Evolutionary conservation across 208 protist species (phyloP).

Genomic region (Naegleria gruberi): DNA sequence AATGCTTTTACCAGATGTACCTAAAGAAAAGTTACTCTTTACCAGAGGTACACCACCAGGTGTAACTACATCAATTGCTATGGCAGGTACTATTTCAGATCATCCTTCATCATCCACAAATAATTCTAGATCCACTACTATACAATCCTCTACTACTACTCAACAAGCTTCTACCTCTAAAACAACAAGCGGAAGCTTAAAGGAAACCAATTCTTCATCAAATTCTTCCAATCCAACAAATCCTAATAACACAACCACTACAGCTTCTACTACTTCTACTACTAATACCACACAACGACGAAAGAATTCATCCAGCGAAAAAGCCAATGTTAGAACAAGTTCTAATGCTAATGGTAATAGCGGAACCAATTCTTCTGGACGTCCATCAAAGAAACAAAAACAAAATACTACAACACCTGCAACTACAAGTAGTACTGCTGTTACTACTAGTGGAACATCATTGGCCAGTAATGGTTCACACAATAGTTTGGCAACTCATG

Average conservation of each 20-base stretch:
- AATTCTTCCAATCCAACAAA: too few species aligned
- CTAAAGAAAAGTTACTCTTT: background rate
- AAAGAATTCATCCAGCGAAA: background rate
- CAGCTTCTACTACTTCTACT: too few species aligned
- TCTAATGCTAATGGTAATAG: constrained; percentile 32
- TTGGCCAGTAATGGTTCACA: background rate
- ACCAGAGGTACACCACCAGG: background rate
- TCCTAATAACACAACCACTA: too few species aligned
- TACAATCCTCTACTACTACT: too few species aligned
- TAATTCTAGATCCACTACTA: too few species aligned
- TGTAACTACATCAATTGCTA: too few species aligned
- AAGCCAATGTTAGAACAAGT: background rate
- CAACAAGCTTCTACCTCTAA: too few species aligned
- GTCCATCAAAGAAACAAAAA: constrained; percentile 16
- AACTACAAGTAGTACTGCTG: background rate
- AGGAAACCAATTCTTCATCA: too few species aligned
- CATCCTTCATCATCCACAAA: background rate
- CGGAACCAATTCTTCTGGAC: constrained; percentile 41
- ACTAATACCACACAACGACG: background rate
- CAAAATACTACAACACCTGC: background rate
- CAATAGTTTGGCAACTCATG: background rate
- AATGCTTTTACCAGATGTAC: constrained; percentile 5
- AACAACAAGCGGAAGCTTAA: too few species aligned
- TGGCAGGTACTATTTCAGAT: background rate
- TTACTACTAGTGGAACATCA: background rate